Conservation (phyloP, 129 eudicot genomes). For the Flaveria bidentis region DNA sequence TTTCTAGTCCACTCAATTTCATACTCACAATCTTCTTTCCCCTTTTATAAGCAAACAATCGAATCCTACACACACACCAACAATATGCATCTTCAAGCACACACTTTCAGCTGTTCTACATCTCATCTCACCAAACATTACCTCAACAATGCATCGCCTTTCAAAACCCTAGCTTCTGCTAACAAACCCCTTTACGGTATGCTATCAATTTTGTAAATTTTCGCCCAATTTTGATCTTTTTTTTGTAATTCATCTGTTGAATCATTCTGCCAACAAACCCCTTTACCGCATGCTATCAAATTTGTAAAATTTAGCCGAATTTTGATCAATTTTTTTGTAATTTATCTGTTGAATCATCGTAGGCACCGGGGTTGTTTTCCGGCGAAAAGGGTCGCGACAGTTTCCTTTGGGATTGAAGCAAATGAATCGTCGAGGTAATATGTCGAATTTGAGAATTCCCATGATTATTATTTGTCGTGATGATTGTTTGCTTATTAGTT, state of each 20-base stretch:
- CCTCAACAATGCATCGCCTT: slow-evolving; percentile 23
- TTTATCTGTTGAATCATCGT: slow-evolving; percentile 3
- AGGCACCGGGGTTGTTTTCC: slow-evolving; percentile 24
- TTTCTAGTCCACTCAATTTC: slow-evolving; percentile 55
- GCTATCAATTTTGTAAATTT: neutral
- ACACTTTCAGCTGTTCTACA: slow-evolving; percentile 29
- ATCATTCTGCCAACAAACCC: slow-evolving; percentile 21
- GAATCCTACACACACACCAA: neutral
- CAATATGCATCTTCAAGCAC: slow-evolving; percentile 37
- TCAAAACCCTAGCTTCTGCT: slow-evolving; percentile 32
- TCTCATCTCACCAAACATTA: slow-evolving; percentile 27
- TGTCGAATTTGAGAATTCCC: too few relatives aligned
- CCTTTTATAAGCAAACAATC: slow-evolving; percentile 10
- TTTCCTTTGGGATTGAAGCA: slow-evolving; percentile 21
- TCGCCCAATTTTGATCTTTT: neutral
- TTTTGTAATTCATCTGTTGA: neutral
- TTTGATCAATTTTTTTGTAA: neutral
- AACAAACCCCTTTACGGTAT: slow-evolving; percentile 34
- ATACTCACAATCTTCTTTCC: slow-evolving; percentile 15
- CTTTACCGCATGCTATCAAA: slow-evolving; percentile 23
- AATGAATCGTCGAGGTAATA: slow-evolving; percentile 18
- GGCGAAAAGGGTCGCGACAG: neutral
- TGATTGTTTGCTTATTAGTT: too few relatives aligned
- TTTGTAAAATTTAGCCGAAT: neutral
- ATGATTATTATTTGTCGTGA: too few relatives aligned